Evolutionary conservation across 805 yeast species (phyloP).

Genomic region (Saccharomycopsis guyanensis): DNA sequence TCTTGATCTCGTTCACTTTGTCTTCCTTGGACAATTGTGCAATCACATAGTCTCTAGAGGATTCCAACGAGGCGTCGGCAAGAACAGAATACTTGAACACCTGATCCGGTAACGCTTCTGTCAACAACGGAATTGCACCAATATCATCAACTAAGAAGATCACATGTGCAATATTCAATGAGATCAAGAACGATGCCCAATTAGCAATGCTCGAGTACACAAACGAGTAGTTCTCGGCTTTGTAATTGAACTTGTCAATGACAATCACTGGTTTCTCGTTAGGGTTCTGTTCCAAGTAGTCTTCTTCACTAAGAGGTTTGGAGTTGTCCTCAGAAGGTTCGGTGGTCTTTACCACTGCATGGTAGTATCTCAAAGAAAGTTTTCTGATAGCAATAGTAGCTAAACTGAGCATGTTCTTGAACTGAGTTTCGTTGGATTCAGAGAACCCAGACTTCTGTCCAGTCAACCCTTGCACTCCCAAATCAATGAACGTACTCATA

Average conservation of each 20-base stretch:
- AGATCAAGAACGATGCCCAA: slow-evolving; percentile 78
- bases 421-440: slow-evolving; percentile 74
- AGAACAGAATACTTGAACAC: slow-evolving; percentile 70
- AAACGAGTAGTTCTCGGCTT: slow-evolving; percentile 53
- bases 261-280: slow-evolving; percentile 81
- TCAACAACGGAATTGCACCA: slow-evolving; percentile 60
- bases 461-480: slow-evolving; percentile 81
- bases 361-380: slow-evolving; percentile 43
- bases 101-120: slow-evolving; percentile 75
- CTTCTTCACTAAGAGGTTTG: slow-evolving; percentile 54
- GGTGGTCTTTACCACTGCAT: slow-evolving; percentile 13
- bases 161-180: slow-evolving; percentile 81
- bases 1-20: slow-evolving; percentile 23
- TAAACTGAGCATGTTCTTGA: slow-evolving; percentile 69
- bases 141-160: slow-evolving; percentile 81
- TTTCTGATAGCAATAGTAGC: slow-evolving; percentile 67
- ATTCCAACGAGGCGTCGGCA: slow-evolving; percentile 70
- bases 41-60: slow-evolving; percentile 64
- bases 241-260: slow-evolving; percentile 60
- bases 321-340: slow-evolving; percentile 19
- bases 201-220: slow-evolving; percentile 71
- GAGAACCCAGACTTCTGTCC: slow-evolving; percentile 91
- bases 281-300: slow-evolving; percentile 77
- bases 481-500: slow-evolving; percentile 69
- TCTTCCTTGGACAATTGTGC: slow-evolving; percentile 38